A percentile compares a stretch with the other conserved stretches of the same genome.
These are phyloP conservation scores for Kazachstania sp. DNA, from an alignment of 1,139 yeast species.

Conservation along the genomic window DNA sequence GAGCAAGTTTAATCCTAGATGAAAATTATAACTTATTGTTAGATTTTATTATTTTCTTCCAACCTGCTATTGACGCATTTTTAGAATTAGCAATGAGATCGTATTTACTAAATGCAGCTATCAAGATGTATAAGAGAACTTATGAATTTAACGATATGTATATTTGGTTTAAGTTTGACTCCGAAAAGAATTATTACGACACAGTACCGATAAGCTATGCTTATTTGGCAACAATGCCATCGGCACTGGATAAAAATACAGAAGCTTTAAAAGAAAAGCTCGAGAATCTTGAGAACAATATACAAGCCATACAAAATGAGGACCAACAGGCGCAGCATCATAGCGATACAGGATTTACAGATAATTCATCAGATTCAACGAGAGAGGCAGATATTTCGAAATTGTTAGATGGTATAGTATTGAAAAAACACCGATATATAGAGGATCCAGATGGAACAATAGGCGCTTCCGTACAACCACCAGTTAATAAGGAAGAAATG, in stretches of 20 bases:
- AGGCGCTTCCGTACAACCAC: not conserved
- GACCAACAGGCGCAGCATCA: not conserved
- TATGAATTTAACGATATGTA: slow-evolving; percentile 7
- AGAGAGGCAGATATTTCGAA: not conserved
- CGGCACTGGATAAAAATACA: not conserved
- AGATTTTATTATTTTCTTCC: slow-evolving; percentile 15
- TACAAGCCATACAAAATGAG: not conserved
- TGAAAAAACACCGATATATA: not conserved
- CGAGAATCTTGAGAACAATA: not conserved
- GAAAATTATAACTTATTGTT: slow-evolving; percentile 19
- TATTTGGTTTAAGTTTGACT: slow-evolving; percentile 6
- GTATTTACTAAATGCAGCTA: not conserved
- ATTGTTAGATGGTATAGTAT: not conserved
- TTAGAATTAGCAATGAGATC: slow-evolving; percentile 3
- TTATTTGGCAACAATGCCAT: not conserved
- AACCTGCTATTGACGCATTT: slow-evolving; percentile 9
- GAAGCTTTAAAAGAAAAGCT: not conserved
- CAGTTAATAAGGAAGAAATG: slow-evolving; percentile 11
- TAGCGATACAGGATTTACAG: not conserved
- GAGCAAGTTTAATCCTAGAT: slow-evolving; percentile 12
- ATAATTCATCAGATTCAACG: not conserved
- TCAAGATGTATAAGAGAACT: slow-evolving; percentile 4
- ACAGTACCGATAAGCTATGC: not conserved
- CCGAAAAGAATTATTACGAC: not conserved
- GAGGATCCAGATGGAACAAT: not conserved